Base-by-base conservation (phyloP, 2,329 filamentous ascomycete genomes). In the Teratosphaeriaceae sp. region DNA sequence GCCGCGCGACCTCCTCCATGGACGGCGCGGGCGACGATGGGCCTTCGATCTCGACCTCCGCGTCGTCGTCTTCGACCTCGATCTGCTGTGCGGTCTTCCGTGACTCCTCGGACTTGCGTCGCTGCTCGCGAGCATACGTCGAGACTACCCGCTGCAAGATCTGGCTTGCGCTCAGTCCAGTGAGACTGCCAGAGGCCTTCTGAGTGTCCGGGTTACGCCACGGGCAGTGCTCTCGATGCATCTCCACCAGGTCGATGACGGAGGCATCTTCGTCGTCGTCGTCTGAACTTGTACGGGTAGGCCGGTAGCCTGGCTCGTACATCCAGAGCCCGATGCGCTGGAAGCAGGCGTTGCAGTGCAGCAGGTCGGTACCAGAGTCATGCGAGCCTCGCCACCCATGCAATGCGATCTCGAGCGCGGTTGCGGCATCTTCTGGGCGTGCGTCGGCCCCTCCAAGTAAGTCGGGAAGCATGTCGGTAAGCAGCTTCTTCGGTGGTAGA, bases 321-420 rank as follows among this genome's bases (percentile, higher is more conserved):
- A 98, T 84, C 92, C 92, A 98, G 2, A 98, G 73, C 0, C 92
- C 92, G 0, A 97, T 72, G 1, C 89, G 80, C 46, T 92, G 81
- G 58, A 94, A 85, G 61, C 92, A 98, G 16, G 87, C 85, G 45
- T 83, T 76, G 63, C 92, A 98, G 3, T 80, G 81, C 5, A 85
- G 82, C 13, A 90, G 78, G 47, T 87, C 84, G 30, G 82, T 79
- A 18, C 84, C 78, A 1, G 79, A 68, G 43, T 59, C 81, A 64
- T 56, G 80, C 66, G 59, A 73, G 66, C 67, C 70, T n/a, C 60
- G 59, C 71, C 71, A 74, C 46, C 71, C 71, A 46, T 69, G 70
- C 16, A 73, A 54, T 2, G 70, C 60, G 5, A 65, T 57, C 9
- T 55, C 44, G 18, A 66, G 53, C 12, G 57, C 55, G 45, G 54